Conservation (phyloP, 1,284 basidiomycete species). For the Laetiporus sulphureus region DNA sequence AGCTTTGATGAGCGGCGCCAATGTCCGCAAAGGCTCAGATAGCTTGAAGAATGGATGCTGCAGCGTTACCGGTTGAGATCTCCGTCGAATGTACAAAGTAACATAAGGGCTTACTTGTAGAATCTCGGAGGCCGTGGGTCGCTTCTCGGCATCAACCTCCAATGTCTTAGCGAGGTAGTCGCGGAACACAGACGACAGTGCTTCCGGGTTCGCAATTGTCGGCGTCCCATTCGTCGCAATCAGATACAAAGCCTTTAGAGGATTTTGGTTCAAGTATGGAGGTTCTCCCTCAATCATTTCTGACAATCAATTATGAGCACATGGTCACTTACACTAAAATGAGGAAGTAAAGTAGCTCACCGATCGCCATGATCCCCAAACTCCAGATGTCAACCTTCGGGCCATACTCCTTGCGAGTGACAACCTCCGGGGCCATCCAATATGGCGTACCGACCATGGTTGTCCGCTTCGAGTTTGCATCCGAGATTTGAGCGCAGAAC, state of each 20-base stretch:
- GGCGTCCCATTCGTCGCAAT: slow-evolving; percentile 99
- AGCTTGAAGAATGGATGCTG: slow-evolving; percentile 88
- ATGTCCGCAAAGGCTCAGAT: slow-evolving; percentile 80
- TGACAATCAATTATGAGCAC: too few species aligned
- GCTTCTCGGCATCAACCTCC: slow-evolving; percentile 91
- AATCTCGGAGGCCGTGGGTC: slow-evolving; percentile 83
- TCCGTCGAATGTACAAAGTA: not conserved
- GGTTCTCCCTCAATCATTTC: slow-evolving; percentile 98
- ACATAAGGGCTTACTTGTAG: slow-evolving; percentile 50
- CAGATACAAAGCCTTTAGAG: slow-evolving; percentile 90
- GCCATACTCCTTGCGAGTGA: slow-evolving; percentile 97
- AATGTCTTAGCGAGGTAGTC: slow-evolving; percentile 89
- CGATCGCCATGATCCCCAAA: slow-evolving; percentile 98
- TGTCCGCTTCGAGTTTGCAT: slow-evolving; percentile 88
- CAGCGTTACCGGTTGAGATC: slow-evolving; percentile 1
- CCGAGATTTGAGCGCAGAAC: slow-evolving; percentile 96
- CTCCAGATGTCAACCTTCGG: slow-evolving; percentile 99
- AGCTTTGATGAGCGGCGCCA: slow-evolving; percentile 90
- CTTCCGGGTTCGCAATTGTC: slow-evolving; percentile 92
- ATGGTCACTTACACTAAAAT: too few species aligned
- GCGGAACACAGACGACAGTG: slow-evolving; percentile 79
- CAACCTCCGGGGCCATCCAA: slow-evolving; percentile 99
- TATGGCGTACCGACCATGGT: slow-evolving; percentile 99
- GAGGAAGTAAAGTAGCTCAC: slow-evolving; percentile 30
- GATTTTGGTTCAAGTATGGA: slow-evolving; percentile 96